phyloP scores from a whole-genome alignment of 371 early-diverging fungal genomes.

The Lichtheimia corymbifera region DNA sequence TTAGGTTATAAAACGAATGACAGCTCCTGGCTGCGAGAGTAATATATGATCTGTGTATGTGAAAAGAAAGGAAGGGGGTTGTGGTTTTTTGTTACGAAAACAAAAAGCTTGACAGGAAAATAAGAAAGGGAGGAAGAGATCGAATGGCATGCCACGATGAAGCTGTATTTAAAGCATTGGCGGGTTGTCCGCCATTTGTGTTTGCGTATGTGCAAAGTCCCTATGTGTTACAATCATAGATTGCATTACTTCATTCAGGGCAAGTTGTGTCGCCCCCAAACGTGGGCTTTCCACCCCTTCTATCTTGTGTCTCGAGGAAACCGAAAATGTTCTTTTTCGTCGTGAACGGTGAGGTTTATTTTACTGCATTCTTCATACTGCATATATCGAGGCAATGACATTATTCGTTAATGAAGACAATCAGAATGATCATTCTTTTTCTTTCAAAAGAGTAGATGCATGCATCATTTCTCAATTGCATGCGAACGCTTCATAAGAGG shows the following conservation, averaged over 20 bases:
- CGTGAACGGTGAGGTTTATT: conserved; percentile 8
- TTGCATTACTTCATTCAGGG: conserved; percentile 28
- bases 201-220: conserved; percentile 6
- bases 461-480: too few species aligned
- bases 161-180: neutral
- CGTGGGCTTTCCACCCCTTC: conserved; percentile 22
- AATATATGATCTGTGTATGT: conserved; percentile 10
- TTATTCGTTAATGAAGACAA: too few species aligned
- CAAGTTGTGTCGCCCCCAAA: conserved; percentile 20
- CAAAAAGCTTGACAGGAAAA: conserved; percentile 9
- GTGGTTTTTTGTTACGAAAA: conserved; percentile 9
- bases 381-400: neutral
- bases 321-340: conserved; percentile 18
- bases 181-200: neutral
- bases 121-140: conserved; percentile 15
- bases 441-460: too few species aligned
- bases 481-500: too few species aligned
- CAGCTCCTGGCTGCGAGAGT: conserved; percentile 16
- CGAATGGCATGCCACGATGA: too few species aligned
- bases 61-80: conserved; percentile 25
- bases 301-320: conserved; percentile 15
- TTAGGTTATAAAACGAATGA: conserved; percentile 9
- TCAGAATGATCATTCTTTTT: too few species aligned
- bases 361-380: neutral
- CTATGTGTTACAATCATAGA: conserved; percentile 28